phyloP scores from a whole-genome alignment of 257 asterid genomes.

The Capsicum pubescens region DNA sequence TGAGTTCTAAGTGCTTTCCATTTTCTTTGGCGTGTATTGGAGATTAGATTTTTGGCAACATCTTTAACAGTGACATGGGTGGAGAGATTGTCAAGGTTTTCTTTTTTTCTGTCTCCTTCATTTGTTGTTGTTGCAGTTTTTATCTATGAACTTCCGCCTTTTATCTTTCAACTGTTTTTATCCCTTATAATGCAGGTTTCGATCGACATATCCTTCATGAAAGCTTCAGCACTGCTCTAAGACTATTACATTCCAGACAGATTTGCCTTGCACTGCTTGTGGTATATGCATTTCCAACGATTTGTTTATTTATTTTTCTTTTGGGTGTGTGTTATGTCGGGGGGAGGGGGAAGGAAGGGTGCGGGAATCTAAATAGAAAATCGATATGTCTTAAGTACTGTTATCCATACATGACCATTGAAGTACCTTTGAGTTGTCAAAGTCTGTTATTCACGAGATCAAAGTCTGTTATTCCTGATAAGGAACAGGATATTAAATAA shows the following conservation, averaged over 20 bases:
- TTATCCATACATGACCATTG: not conserved
- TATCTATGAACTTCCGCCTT: not conserved
- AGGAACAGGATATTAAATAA: not conserved
- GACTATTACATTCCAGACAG: conserved; percentile 68
- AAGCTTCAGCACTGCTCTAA: conserved; percentile 96
- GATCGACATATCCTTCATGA: conserved; percentile 88
- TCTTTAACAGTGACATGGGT: conserved; percentile 60
- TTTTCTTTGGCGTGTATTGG: conserved; percentile 33
- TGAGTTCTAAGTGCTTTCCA: conserved; percentile 35
- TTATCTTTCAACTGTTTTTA: not conserved
- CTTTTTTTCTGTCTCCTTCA: not conserved
- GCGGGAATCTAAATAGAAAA: not conserved
- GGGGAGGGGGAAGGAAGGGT: no score
- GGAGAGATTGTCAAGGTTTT: conserved; percentile 89
- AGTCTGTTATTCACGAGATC: not conserved
- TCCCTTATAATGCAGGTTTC: conserved; percentile 52
- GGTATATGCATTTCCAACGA: conserved; percentile 45
- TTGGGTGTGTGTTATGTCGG: no score
- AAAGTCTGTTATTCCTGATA: not conserved
- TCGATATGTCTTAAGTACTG: not conserved
- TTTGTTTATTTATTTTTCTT: not conserved
- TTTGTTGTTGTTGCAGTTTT: not conserved
- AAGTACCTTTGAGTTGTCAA: not conserved
- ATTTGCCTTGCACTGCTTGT: conserved; percentile 74
- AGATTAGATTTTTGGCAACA: conserved; percentile 63